phyloP scores from a whole-genome alignment of 1,284 basidiomycete genomes.

The Boletus calvinii region DNA sequence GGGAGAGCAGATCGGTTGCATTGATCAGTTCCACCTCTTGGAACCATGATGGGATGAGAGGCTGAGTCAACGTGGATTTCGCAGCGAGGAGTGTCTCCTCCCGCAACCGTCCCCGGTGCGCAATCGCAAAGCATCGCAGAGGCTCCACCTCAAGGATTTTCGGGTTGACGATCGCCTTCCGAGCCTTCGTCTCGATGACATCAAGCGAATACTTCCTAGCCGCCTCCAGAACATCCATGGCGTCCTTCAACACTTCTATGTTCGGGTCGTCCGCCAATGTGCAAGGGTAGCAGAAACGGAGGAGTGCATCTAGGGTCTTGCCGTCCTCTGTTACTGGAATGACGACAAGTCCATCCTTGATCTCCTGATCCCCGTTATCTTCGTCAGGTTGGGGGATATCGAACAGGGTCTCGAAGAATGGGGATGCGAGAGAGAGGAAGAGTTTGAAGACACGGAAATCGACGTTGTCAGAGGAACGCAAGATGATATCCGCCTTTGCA shows the following conservation, averaged over 20 bases:
- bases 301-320: slow-evolving; percentile 2
- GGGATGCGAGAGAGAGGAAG: slow-evolving; percentile 23
- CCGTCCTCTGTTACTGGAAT: slow-evolving; percentile 1
- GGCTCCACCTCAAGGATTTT: too few species aligned
- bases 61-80: background rate
- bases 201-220: too few species aligned
- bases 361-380: slow-evolving; percentile 10
- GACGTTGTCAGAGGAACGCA: slow-evolving; percentile 46
- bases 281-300: slow-evolving; percentile 4
- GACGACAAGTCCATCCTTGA: slow-evolving; percentile 11
- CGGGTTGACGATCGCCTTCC: too few species aligned
- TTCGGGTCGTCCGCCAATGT: background rate
- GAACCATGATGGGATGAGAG: background rate
- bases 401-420: slow-evolving; percentile 46
- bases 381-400: slow-evolving; percentile 38
- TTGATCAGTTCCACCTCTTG: background rate
- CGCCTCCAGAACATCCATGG: too few species aligned
- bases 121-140: background rate
- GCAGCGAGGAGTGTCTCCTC: background rate
- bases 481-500: slow-evolving; percentile 15
- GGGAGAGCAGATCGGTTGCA: background rate
- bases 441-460: slow-evolving; percentile 37
- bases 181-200: too few species aligned
- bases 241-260: background rate
- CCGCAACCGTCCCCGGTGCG: background rate